These are phyloP conservation scores for Periconia sp. DNA, from an alignment of 2,329 filamentous ascomycete species.

Conservation along the genomic window DNA sequence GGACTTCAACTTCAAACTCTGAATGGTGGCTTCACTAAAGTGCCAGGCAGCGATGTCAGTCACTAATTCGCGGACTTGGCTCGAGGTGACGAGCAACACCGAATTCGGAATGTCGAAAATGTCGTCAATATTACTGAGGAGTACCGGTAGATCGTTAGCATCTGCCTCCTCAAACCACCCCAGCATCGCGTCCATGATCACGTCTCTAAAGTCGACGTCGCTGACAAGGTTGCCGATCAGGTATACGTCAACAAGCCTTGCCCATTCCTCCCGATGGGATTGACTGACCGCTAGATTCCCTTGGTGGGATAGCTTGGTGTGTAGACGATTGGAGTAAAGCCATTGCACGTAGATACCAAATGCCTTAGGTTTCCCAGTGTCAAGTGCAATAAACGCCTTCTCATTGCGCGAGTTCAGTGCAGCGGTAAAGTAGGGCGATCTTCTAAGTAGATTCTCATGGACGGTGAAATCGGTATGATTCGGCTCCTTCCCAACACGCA, in stretches of 20 bases:
- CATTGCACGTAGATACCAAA: slow-evolving; percentile 12
- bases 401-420: not conserved
- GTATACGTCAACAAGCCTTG: slow-evolving; percentile 7
- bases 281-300: not conserved
- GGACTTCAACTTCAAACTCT: not conserved
- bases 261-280: slow-evolving; percentile 1
- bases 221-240: slow-evolving; percentile 13
- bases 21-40: not conserved
- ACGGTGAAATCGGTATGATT: slow-evolving; percentile 9
- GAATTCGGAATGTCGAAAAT: slow-evolving; percentile 1
- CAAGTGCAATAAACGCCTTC: not conserved
- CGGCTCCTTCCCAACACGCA: slow-evolving; percentile 7
- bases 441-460: not conserved
- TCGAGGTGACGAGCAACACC: no score
- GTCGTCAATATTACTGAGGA: slow-evolving; percentile 1
- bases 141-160: not conserved
- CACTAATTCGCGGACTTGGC: not conserved
- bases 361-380: not conserved
- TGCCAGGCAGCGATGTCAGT: slow-evolving; percentile 2
- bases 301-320: slow-evolving; percentile 1
- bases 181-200: slow-evolving; percentile 13
- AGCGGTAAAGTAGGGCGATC: slow-evolving; percentile 2
- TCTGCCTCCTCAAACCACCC: slow-evolving; percentile 3
- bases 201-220: slow-evolving; percentile 14
- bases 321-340: slow-evolving; percentile 8